Percentiles rank a stretch among this genome's conserved stretches.
Evolutionary conservation across 1,284 basidiomycete genomes (phyloP).

Genomic region (Chondrostereum purpureum): DNA sequence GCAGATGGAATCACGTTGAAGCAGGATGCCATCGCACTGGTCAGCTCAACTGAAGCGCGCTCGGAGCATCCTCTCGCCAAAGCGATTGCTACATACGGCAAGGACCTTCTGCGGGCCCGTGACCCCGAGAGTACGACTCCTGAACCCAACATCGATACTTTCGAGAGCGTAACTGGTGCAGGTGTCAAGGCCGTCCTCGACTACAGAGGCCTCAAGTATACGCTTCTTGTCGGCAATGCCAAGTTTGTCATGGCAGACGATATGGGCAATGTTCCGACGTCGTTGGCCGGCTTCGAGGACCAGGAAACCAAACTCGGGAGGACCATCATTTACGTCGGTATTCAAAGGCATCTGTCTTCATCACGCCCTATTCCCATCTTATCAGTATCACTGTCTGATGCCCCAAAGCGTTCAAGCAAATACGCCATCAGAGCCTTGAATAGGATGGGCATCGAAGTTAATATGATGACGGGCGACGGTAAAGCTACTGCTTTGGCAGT

Average conservation of each 20-base stretch:
- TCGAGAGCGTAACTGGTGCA: conserved; percentile 85
- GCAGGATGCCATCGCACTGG: conserved; percentile 69
- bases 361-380: conserved; percentile 45
- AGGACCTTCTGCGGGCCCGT: conserved; percentile 50
- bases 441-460: conserved; percentile 84
- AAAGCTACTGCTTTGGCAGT: conserved; percentile 79
- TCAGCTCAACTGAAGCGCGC: conserved; percentile 81
- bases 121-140: conserved; percentile 23
- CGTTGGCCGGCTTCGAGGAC: conserved; percentile 57
- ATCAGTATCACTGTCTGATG: conserved; percentile 78
- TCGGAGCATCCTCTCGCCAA: conserved; percentile 97
- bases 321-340: conserved; percentile 79
- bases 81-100: conserved; percentile 81
- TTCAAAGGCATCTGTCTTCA: conserved; percentile 33
- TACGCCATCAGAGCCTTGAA: conserved; percentile 77
- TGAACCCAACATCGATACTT: conserved; percentile 48
- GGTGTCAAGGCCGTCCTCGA: conserved; percentile 73
- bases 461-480: conserved; percentile 89
- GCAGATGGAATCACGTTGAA: conserved; percentile 57
- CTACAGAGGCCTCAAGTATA: conserved; percentile 40
- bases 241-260: conserved; percentile 57
- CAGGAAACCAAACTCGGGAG: conserved; percentile 68
- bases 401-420: conserved; percentile 75
- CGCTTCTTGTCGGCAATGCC: conserved; percentile 71
- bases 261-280: conserved; percentile 45